A percentile compares a stretch with the other conserved stretches of the same genome.
phyloP scores from a whole-genome alignment of 176 grass and related monocot genomes.

The Secale cereale region DNA sequence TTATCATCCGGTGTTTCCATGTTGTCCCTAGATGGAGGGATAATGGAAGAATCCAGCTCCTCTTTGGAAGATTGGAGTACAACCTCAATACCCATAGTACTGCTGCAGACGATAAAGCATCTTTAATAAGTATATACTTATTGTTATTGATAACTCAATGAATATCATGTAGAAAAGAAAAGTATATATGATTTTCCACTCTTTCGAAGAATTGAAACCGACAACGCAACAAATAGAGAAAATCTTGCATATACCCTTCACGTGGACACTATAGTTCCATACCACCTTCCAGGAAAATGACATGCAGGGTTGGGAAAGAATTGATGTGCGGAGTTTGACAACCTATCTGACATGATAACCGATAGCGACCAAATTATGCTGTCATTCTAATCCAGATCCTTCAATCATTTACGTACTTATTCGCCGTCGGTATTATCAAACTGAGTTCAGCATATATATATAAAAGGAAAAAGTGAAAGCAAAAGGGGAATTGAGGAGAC shows the following conservation, averaged over 20 bases:
- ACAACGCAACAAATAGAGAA: conserved; percentile 24
- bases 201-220: conserved; percentile 4
- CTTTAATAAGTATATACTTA: background rate
- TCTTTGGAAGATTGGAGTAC: conserved; percentile 18
- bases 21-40: background rate
- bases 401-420: conserved; percentile 4
- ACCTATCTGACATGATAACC: conserved; percentile 27
- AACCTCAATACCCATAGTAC: conserved; percentile 25
- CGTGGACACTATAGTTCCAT: conserved; percentile 18
- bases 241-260: background rate
- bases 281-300: conserved; percentile 37
- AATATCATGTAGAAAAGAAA: background rate
- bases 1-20: conserved; percentile 21
- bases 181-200: background rate
- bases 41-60: conserved; percentile 25
- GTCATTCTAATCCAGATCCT: conserved; percentile 16
- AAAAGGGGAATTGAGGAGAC: background rate
- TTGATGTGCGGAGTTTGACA: conserved; percentile 33
- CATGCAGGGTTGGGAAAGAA: conserved; percentile 21
- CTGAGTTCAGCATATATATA: background rate
- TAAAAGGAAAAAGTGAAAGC: conserved; percentile 3
- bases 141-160: background rate
- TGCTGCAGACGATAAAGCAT: background rate
- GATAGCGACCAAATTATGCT: conserved; percentile 13
- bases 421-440: background rate